Evolutionary conservation across 2,329 filamentous ascomycete species (phyloP).

Genomic region (Sporothrix schenckii): DNA sequence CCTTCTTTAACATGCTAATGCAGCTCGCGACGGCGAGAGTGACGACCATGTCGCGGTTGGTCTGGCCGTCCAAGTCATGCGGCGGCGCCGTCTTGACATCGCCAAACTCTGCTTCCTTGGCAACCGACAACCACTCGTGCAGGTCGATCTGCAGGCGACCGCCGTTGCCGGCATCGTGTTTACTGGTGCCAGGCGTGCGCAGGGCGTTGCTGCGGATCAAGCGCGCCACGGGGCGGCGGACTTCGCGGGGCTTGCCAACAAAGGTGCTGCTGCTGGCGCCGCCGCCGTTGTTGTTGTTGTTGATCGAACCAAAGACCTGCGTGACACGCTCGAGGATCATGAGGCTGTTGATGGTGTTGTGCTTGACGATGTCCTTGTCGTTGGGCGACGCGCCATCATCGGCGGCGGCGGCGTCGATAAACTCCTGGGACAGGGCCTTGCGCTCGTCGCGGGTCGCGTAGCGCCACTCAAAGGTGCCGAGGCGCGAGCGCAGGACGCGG

Average conservation of each 20-base stretch:
- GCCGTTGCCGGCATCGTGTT: constrained; percentile 53
- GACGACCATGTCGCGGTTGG: constrained; percentile 48
- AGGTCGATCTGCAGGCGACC: constrained; percentile 47
- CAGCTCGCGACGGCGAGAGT: constrained; percentile 60
- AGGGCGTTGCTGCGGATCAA: constrained; percentile 48
- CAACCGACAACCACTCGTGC: constrained; percentile 46
- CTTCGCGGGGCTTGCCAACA: constrained; percentile 41
- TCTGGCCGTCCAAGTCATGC: constrained; percentile 35
- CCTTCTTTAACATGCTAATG: constrained; percentile 66
- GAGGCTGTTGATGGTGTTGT: constrained; percentile 46
- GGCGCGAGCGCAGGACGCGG: constrained; percentile 51
- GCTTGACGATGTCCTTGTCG: constrained; percentile 38
- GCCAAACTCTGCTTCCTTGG: constrained; percentile 16
- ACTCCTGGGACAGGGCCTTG: constrained; percentile 40
- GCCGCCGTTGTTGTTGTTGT: constrained; percentile 7
- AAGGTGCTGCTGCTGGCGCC: constrained; percentile 29
- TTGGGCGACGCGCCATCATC: constrained; percentile 15
- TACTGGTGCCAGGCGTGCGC: constrained; percentile 47
- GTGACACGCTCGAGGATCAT: constrained; percentile 57
- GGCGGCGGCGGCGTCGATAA: not conserved
- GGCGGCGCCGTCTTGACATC: constrained; percentile 26
- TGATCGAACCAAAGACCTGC: constrained; percentile 14
- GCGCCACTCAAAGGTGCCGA: constrained; percentile 59
- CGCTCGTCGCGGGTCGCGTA: constrained; percentile 55
- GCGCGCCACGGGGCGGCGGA: constrained; percentile 47